Percentiles rank a stretch among this genome's conserved stretches.
These are phyloP conservation scores for Neurospora crassa DNA, from an alignment of 2,329 filamentous ascomycete species.

Conservation along the genomic window DNA sequence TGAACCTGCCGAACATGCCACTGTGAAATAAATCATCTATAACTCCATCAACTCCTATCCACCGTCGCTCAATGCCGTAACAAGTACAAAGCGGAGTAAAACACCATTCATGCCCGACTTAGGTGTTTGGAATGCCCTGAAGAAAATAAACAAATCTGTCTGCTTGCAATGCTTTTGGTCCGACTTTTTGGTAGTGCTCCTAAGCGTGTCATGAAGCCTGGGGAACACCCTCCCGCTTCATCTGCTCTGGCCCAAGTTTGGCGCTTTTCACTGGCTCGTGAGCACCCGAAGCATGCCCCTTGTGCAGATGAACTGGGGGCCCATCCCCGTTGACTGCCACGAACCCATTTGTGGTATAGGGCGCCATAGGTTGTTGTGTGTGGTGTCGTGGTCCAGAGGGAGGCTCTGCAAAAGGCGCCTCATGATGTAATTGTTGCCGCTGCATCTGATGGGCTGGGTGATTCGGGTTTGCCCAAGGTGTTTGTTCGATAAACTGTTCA, in stretches of 20 bases:
- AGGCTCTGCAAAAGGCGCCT: conserved; percentile 24
- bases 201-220: conserved; percentile 17
- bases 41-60: background rate
- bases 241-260: conserved; percentile 19
- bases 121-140: background rate
- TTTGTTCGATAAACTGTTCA: conserved; percentile 81
- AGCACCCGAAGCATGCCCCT: conserved; percentile 9
- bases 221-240: conserved; percentile 23
- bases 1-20: background rate
- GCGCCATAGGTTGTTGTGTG: conserved; percentile 26
- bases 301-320: conserved; percentile 9
- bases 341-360: conserved; percentile 25
- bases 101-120: background rate
- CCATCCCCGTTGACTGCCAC: conserved; percentile 18
- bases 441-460: conserved; percentile 56
- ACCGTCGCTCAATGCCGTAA: background rate
- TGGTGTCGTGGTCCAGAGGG: conserved; percentile 25
- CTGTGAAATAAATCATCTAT: background rate
- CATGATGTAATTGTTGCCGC: conserved; percentile 31
- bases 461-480: conserved; percentile 86
- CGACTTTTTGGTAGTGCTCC: background rate
- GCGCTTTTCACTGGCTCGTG: conserved; percentile 18
- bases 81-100: background rate
- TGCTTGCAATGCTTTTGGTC: background rate
- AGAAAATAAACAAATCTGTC: background rate